Base-by-base conservation (phyloP, 805 yeast species). In the Candida parachauliodes region DNA sequence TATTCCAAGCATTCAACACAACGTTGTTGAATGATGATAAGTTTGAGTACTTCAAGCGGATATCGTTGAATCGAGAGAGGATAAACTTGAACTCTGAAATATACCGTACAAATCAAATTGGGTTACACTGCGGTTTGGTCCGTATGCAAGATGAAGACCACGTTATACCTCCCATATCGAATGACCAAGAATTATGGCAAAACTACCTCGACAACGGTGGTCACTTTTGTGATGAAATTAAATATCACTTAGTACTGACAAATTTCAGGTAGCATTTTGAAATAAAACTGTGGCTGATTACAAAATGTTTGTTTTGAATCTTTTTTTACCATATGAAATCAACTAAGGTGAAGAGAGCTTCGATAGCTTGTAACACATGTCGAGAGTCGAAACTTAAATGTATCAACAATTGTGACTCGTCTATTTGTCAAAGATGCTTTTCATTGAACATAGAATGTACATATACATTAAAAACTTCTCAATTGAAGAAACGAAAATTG, bases 1-100 rank as follows among this genome's bases (percentile, higher is more conserved):
- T 48, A 11, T 19, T 48, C 8, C 50, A 47, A 29, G 48, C 49
- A 3, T 52, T 54, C 29, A 43, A 34, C 3, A 34, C 42, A 1
- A 46, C 56, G 1, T 40, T 54, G 8, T 40, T 54, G 18, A 54
- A 54, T 29, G 59, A 54, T 32, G 58, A 54, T 30, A 48, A 50
- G 12, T 53, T 53, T 32, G 17, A 10, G 1, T 17, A 27, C 14
- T 54, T 53, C 37, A 54, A 52, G 36, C n/a, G 15, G 6, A 26
- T 18, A 7, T 26, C 44, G 12, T 20, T 11, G n/a, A 17, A 20
- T 11, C 31, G 12, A 8, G n/a, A 14, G 3, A 6, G 11, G n/a
- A 12, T 20, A 4, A 20, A 41, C 23, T 35, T 45, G 9, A 52
- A 54, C 32, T 48, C 52, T 28, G 32, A n/a, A 2, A 18, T 27